Conservation (phyloP, 495 filamentous ascomycete genomes). For the Aspergillus carlsbadensis region DNA sequence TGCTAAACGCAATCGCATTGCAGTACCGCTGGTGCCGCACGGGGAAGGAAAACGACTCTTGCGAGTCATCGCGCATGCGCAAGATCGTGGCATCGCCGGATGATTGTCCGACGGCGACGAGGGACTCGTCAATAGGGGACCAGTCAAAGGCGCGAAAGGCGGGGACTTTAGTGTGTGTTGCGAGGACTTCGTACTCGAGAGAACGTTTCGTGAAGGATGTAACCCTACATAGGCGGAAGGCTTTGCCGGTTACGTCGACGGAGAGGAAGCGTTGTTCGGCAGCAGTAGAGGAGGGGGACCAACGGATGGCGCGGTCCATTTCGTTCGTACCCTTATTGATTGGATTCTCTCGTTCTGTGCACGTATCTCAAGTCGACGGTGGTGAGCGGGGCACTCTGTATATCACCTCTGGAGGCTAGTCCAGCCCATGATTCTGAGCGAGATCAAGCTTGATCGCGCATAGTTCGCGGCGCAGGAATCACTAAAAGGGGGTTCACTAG, state of each 20-base stretch:
- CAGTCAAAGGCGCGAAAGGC: slow-evolving; percentile 91
- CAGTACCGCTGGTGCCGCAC: slow-evolving; percentile 85
- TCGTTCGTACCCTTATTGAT: neutral
- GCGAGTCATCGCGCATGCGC: slow-evolving; percentile 65
- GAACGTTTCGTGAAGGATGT: slow-evolving; percentile 55
- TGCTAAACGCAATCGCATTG: slow-evolving; percentile 88
- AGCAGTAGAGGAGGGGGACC: slow-evolving; percentile 77
- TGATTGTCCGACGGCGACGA: slow-evolving; percentile 81
- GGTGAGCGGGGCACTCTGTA: neutral
- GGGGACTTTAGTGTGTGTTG: slow-evolving; percentile 78
- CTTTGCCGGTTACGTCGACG: slow-evolving; percentile 77
- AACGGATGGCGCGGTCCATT: slow-evolving; percentile 77
- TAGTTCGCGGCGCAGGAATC: too few species aligned
- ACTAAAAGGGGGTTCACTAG: too few species aligned
- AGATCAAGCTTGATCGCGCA: slow-evolving; percentile 19
- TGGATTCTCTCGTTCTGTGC: neutral
- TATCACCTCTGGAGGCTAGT: slow-evolving; percentile 6
- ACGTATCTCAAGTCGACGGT: neutral
- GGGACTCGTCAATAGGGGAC: slow-evolving; percentile 73
- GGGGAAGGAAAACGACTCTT: slow-evolving; percentile 66
- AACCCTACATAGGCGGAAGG: slow-evolving; percentile 76
- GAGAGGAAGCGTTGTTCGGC: slow-evolving; percentile 71
- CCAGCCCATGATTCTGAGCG: slow-evolving; percentile 1
- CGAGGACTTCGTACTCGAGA: slow-evolving; percentile 66
- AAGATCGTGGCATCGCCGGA: slow-evolving; percentile 83